Evolutionary conservation across 495 filamentous ascomycete species (phyloP), one percentile per base, ranked within the genome.

Genomic region (Glutinoglossum americanum): DNA sequence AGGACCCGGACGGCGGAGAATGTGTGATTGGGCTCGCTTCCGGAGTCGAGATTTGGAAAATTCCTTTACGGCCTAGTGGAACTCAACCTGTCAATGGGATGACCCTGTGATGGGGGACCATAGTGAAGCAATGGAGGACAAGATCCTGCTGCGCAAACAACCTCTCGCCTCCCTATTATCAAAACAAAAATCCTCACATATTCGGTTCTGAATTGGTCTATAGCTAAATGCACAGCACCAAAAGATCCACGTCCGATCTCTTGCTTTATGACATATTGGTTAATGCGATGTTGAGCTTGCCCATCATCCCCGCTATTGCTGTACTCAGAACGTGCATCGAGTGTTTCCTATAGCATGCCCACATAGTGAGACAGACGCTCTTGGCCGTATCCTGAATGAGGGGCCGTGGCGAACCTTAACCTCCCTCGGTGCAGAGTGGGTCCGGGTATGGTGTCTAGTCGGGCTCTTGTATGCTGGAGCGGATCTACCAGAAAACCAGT

Each of bases 161-260:
- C 49, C 26, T 13, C 15, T 13, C 32, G 47, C 15, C n/a, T 1
- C 37, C 0, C 17, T 41, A 28, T 13, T 44, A 19, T 10, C 28
- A 30, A 27, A 32, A 6, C 11, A 19, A 33, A 13, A 39, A 55
- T 57, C 57, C 83, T 73, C 75, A 95, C 90, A 80, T 82, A 97
- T 87, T 97, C 87, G 54, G 82, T 80, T 6, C 88, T 90, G 70
- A 80, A 87, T 67, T 94, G 90, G 65, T 98, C 92, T 10, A 81
- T 80, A 15, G 88, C 92, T 19, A 94, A 72, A 67, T 97, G 89
- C 11, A 98, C 92, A 6, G 92, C 85, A 9, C 93, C 92, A 67
- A 92, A 98, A 0, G 92, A 96, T 5, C 92, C 92, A 41, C 89
- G 77, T 32, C 92, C 92, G 54, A 98, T 97, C 72, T 98, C 92